These are phyloP conservation scores for Penicillium sp. DNA, from an alignment of 2,329 filamentous ascomycete genomes.

Conservation along the genomic window DNA sequence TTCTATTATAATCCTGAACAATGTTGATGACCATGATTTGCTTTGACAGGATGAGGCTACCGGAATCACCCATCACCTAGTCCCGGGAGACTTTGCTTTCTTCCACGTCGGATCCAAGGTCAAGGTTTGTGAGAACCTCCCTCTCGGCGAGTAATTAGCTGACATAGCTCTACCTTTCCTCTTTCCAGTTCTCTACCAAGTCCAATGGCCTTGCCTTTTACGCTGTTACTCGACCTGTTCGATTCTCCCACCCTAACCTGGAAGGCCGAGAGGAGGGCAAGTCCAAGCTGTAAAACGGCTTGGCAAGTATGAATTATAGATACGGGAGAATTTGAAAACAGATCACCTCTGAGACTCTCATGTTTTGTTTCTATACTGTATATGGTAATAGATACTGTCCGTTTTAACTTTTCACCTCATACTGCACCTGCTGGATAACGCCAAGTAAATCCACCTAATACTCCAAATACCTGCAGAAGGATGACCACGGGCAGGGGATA, in stretches of 20 bases:
- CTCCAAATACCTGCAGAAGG: background rate
- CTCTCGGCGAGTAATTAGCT: background rate
- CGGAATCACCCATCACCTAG: conserved; percentile 16
- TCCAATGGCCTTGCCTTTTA: conserved; percentile 22
- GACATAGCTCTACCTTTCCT: background rate
- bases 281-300: background rate
- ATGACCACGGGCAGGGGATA: background rate
- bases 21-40: background rate
- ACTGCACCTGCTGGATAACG: too few species aligned
- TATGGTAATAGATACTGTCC: too few species aligned
- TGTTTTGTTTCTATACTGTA: too few species aligned
- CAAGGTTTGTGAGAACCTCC: conserved; percentile 12
- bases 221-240: conserved; percentile 21
- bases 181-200: conserved; percentile 21
- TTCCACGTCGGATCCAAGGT: conserved; percentile 21
- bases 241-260: conserved; percentile 19
- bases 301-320: too few species aligned
- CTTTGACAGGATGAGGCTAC: conserved; percentile 17
- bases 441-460: background rate
- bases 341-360: too few species aligned
- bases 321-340: too few species aligned
- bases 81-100: conserved; percentile 18
- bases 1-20: background rate
- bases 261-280: conserved; percentile 19
- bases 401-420: too few species aligned